Conservation (phyloP, 2,329 filamentous ascomycete genomes). For the Beauveria caledonica region DNA sequence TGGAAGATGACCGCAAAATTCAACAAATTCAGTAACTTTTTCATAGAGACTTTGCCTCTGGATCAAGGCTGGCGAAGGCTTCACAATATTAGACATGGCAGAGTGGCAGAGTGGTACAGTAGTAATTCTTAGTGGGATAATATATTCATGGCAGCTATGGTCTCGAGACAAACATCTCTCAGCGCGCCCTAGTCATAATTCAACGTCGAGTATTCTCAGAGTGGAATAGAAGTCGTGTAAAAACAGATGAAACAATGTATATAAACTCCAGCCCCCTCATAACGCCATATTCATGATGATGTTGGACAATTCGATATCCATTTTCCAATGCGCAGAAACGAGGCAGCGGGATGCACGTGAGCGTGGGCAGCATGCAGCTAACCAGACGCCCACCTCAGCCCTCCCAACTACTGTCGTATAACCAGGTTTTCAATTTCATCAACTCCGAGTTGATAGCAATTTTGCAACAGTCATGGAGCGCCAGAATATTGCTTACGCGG, state of each 20-base stretch:
- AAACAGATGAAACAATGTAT: slow-evolving; percentile 2
- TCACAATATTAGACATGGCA: not conserved
- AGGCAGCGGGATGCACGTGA: not conserved
- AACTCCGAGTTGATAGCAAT: not conserved
- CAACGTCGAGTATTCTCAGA: not conserved
- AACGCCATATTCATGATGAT: slow-evolving; percentile 11
- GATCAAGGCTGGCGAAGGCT: too few relatives aligned
- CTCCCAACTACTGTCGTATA: not conserved
- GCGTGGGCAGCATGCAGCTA: not conserved
- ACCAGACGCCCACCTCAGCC: not conserved
- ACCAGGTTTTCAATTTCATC: not conserved
- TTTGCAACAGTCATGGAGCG: not conserved
- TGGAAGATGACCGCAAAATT: too few relatives aligned
- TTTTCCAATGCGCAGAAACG: slow-evolving; percentile 3
- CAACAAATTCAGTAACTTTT: too few relatives aligned
- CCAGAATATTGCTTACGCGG: slow-evolving; percentile 46
- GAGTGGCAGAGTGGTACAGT: too few relatives aligned
- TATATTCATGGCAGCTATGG: slow-evolving; percentile 5
- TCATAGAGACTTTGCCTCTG: too few relatives aligned
- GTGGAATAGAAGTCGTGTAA: not conserved
- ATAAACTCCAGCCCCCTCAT: slow-evolving; percentile 1
- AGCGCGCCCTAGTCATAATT: slow-evolving; percentile 2
- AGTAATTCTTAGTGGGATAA: not conserved
- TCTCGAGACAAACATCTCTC: not conserved
- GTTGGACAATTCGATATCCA: slow-evolving; percentile 5